Base-by-base conservation (phyloP, 2,329 filamentous ascomycete species). In the Ceratocystis ficicola region DNA sequence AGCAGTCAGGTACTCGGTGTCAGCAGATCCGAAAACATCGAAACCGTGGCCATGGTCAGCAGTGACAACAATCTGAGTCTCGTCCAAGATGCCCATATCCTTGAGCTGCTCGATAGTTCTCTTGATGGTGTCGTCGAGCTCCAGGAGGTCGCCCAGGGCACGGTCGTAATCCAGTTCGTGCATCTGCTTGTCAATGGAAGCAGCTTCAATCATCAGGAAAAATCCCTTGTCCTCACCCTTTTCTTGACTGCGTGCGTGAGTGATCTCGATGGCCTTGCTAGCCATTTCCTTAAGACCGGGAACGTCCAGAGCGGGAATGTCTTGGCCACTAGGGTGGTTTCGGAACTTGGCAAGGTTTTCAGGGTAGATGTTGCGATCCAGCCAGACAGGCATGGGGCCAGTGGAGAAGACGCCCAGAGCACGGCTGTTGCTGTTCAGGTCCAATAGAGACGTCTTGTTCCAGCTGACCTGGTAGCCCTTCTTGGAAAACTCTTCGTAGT, bases 1-100 rank as follows among this genome's bases (percentile, higher is more conserved):
- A 3, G 82, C 81, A 17, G 82, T 77, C 60, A 93, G 79, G 75
- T 92, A 94, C 73, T 87, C 79, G 20, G 89, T 94, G 72, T 95
- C 90, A 61, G 90, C 88, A 69, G 81, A 86, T 69, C 90, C 90
- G 73, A 87, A 92, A 70, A 95, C 90, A 75, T 92, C 90, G 73
- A 95, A 95, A 65, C 90, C 90, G 76, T 95, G 90, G 52, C 90
- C 90, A 78, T 94, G 90, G 72, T 95, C 89, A n/a, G 89, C 87
- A 2, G 89, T 90, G 62, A 94, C 88, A 62, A 95, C 73, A 69
- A 95, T 80, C 2, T 93, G 82, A 0, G 90, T 95, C 68, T 91
- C 83, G 8, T 93, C 83, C 41, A 91, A 80, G 66, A 84, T 80
- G 67, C 82, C 82, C 5, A 90, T 78, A 41, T 80, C 76, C 71